Percentiles rank a stretch among this genome's conserved stretches.
Conservation (phyloP, 768 basidiomycete genomes). For the Pleurotus eryngii region DNA sequence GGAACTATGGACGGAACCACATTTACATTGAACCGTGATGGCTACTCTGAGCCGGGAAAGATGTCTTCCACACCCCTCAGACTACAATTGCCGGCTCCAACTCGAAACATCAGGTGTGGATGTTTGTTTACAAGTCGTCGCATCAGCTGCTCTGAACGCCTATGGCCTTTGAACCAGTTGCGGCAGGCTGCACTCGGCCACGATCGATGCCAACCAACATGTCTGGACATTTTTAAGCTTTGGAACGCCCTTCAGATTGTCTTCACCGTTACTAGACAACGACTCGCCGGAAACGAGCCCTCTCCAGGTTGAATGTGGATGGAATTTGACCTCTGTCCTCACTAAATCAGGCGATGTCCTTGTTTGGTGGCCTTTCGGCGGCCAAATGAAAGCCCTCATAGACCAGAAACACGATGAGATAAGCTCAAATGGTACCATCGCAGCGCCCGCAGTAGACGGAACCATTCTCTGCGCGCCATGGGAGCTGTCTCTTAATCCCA, state of each 20-base stretch:
- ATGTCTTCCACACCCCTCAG: constrained; percentile 49
- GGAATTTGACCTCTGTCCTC: constrained; percentile 74
- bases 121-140: neutral
- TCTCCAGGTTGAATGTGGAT: constrained; percentile 74
- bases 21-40: constrained; percentile 41
- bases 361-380: constrained; percentile 69
- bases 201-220: constrained; percentile 53
- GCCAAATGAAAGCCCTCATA: constrained; percentile 35
- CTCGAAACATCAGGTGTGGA: constrained; percentile 62
- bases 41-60: constrained; percentile 55
- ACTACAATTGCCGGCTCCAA: constrained; percentile 54
- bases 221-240: constrained; percentile 79
- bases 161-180: constrained; percentile 44
- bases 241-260: constrained; percentile 72
- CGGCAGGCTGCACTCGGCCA: constrained; percentile 69
- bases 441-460: constrained; percentile 31
- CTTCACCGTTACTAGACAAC: constrained; percentile 45
- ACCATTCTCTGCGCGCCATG: constrained; percentile 61
- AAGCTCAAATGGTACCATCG: constrained; percentile 38
- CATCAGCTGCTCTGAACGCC: neutral
- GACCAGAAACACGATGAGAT: constrained; percentile 39
- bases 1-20: constrained; percentile 57
- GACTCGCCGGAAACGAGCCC: constrained; percentile 34
- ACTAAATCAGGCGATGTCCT: constrained; percentile 69
- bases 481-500: constrained; percentile 53